Base-by-base conservation (phyloP, 1,284 basidiomycete genomes). In the Cronartium quercuum region DNA sequence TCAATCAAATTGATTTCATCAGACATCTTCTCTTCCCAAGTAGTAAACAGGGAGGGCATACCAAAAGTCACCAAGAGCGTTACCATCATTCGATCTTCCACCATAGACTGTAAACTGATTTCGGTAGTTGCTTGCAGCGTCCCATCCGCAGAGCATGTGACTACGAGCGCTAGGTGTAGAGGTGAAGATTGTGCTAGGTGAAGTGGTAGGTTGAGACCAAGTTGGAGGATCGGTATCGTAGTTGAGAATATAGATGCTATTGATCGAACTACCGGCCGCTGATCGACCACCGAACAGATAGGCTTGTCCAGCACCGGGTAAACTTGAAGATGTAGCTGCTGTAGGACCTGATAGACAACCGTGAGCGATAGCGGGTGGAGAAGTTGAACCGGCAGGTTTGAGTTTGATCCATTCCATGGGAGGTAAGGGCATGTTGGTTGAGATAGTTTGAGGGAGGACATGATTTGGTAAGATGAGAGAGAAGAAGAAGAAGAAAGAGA, bases 401-500 rank as follows among this genome's bases (percentile, higher is more conserved):
- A 70, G 42, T 60, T 70, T 70, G 38, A 70, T 70, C 68, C 68
- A 70, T 70, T 70, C 68, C 68, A 70, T 70, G 6, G 68, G 68
- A 15, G 68, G 68, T 24, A 70, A 60, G 10, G 68, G 58, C 68
- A 70, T 63, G 41, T 70, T 63, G 1, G 68, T 63, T 34, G 68
- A 70, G 68, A 70, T 70, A 10, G 68, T 34, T 47, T 70, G 68
- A n/a, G 68, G 35, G 37, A 24, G 64, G n/a, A n/a, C n/a, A n/a
- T n/a, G n/a, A n/a, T n/a, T n/a, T n/a, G 24, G 40, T 42, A 18
- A 3, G 5, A 35, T 62, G 60, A 24, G n/a, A 4, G 4, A 62
- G 60, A 4, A 24, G 6, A n/a, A n/a, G n/a, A n/a, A n/a, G n/a
- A n/a, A n/a, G n/a, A n/a, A n/a, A n/a, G n/a, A n/a, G n/a, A n/a